Percentiles rank a stretch among this genome's conserved stretches.
Conservation (phyloP, 1,284 basidiomycete species). For the Malassezia obtusa region DNA sequence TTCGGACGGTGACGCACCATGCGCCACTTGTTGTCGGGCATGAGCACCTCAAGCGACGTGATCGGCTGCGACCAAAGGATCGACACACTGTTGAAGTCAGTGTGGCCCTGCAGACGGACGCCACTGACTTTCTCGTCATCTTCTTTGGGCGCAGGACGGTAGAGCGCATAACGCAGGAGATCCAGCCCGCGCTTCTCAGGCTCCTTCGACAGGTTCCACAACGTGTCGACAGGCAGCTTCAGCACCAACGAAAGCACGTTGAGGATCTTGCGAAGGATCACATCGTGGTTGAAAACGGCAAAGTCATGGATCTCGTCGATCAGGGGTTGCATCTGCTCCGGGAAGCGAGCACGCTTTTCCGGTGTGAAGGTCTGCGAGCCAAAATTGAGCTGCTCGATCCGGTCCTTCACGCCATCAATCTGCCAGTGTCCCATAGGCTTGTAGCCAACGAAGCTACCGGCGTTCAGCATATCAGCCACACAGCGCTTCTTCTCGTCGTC, state of each 20-base stretch:
- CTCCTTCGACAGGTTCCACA: slow-evolving; percentile 50
- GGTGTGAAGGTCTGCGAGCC: slow-evolving; percentile 41
- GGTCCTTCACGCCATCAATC: slow-evolving; percentile 46
- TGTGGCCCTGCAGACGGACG: slow-evolving; percentile 50
- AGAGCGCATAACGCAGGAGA: slow-evolving; percentile 50
- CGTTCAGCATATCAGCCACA: slow-evolving; percentile 37
- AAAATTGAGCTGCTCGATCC: slow-evolving; percentile 51
- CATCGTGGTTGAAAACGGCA: slow-evolving; percentile 45
- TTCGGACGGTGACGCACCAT: slow-evolving; percentile 49
- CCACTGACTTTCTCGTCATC: slow-evolving; percentile 48
- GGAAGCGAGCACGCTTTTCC: slow-evolving; percentile 28
- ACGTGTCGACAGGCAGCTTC: slow-evolving; percentile 50
- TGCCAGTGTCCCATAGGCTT: slow-evolving; percentile 51
- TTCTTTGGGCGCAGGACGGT: slow-evolving; percentile 47
- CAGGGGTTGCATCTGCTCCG: slow-evolving; percentile 26
- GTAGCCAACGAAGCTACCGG: slow-evolving; percentile 48
- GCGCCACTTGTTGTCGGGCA: slow-evolving; percentile 49
- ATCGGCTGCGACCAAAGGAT: slow-evolving; percentile 51
- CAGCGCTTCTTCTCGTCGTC: slow-evolving; percentile 36
- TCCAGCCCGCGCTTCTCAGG: slow-evolving; percentile 49
- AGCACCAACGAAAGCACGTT: slow-evolving; percentile 49
- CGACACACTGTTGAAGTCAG: slow-evolving; percentile 50
- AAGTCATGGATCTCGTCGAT: slow-evolving; percentile 49
- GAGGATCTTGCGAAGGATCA: slow-evolving; percentile 50
- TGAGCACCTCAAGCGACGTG: slow-evolving; percentile 50